Evolutionary conservation across 2,329 filamentous ascomycete genomes (phyloP).

Genomic region (Xylariaceae sp.): DNA sequence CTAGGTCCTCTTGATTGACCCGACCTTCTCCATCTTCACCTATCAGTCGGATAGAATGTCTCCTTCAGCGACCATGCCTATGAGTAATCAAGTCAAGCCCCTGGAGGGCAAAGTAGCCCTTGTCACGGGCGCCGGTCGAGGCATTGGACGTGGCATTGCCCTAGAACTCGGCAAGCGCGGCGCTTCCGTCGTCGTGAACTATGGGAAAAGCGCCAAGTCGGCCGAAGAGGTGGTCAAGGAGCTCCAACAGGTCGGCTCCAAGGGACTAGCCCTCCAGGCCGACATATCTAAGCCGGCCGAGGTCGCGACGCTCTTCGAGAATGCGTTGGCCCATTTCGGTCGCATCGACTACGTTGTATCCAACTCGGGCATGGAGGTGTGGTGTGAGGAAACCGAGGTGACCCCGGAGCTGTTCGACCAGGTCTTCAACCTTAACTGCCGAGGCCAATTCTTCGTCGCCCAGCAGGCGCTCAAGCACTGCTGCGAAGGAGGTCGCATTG

Average conservation of each 20-base stretch:
- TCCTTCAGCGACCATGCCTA: slow-evolving; percentile 28
- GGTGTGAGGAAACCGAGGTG: slow-evolving; percentile 65
- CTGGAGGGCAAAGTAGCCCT: slow-evolving; percentile 52
- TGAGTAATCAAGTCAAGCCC: slow-evolving; percentile 33
- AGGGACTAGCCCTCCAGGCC: slow-evolving; percentile 56
- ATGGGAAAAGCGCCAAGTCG: slow-evolving; percentile 49
- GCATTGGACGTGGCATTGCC: slow-evolving; percentile 62
- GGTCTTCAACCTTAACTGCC: slow-evolving; percentile 66
- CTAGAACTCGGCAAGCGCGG: slow-evolving; percentile 62
- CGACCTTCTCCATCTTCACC: slow-evolving; percentile 8
- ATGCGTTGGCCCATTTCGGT: slow-evolving; percentile 61
- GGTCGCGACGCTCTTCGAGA: slow-evolving; percentile 59
- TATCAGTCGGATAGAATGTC: slow-evolving; percentile 25
- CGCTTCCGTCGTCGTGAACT: slow-evolving; percentile 62
- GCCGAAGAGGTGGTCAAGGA: slow-evolving; percentile 54
- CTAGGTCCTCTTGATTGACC: neutral
- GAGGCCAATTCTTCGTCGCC: slow-evolving; percentile 72
- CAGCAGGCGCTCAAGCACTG: slow-evolving; percentile 69
- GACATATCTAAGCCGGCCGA: slow-evolving; percentile 57
- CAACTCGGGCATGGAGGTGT: slow-evolving; percentile 67
- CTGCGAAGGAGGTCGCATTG: slow-evolving; percentile 62
- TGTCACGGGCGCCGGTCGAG: slow-evolving; percentile 60
- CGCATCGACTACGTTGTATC: slow-evolving; percentile 67
- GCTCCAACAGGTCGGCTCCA: slow-evolving; percentile 51
- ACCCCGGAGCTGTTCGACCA: slow-evolving; percentile 66